Conservation (phyloP, 2,329 filamentous ascomycete species). For the Camillea tinctor region DNA sequence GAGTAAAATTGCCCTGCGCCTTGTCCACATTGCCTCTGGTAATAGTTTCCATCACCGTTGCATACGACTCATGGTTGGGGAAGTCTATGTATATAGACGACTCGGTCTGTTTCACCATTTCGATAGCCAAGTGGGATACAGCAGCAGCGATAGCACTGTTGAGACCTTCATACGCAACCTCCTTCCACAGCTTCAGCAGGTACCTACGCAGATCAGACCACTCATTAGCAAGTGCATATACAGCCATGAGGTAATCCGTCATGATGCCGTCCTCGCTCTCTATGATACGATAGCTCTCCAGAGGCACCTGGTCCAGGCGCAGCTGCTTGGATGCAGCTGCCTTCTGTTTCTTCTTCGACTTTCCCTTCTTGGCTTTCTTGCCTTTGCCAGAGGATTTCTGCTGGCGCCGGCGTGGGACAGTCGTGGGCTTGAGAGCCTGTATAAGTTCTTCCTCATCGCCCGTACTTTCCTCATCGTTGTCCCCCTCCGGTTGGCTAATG, state of each 20-base stretch:
- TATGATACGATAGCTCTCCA: constrained; percentile 46
- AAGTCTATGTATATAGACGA: constrained; percentile 45
- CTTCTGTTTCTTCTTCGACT: constrained; percentile 16
- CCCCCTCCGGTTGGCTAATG: constrained; percentile 15
- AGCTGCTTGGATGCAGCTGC: constrained; percentile 7
- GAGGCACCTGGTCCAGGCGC: constrained; percentile 36
- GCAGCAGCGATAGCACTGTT: constrained; percentile 46
- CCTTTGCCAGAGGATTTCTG: constrained; percentile 20
- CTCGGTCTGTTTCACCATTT: constrained; percentile 39
- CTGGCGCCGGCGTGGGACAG: constrained; percentile 6
- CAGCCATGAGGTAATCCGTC: constrained; percentile 45
- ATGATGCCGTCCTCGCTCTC: constrained; percentile 35
- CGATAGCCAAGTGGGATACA: constrained; percentile 41
- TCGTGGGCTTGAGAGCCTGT: constrained; percentile 1
- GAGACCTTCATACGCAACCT: constrained; percentile 43
- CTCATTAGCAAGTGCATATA: constrained; percentile 37
- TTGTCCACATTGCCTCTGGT: constrained; percentile 37
- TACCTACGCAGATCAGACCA: constrained; percentile 40
- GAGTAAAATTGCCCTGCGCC: constrained; percentile 25
- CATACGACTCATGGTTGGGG: constrained; percentile 43
- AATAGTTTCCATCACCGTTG: constrained; percentile 41
- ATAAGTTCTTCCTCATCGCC: constrained; percentile 13
- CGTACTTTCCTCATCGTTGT: constrained; percentile 16
- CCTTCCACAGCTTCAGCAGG: constrained; percentile 40
- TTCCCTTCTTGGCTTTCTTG: constrained; percentile 26